phyloP scores from a whole-genome alignment of 139 green algal species.

The Edaphochlamys debaryana region DNA sequence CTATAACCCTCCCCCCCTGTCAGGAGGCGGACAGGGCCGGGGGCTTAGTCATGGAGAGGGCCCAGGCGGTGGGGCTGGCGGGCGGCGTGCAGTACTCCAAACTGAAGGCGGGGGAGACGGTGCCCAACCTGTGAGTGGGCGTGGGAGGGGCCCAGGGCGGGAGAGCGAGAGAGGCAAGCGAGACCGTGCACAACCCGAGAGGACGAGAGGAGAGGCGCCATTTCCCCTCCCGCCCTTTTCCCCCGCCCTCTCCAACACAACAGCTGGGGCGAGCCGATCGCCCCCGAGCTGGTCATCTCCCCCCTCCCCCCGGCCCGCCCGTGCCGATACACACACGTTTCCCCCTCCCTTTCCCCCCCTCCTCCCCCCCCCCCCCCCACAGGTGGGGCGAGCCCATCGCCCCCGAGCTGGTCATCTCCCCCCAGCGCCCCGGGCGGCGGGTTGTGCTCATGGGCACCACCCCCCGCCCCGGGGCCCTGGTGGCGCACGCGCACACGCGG shows the following conservation, averaged over 20 bases:
- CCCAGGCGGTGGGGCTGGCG: background rate
- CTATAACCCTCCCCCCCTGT: background rate
- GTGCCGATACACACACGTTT: background rate
- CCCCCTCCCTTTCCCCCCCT: background rate
- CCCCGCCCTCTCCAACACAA: background rate
- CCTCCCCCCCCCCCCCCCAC: background rate
- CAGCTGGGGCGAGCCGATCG: too few relatives aligned
- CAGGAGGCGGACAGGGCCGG: constrained; percentile 23
- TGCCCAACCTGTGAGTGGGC: background rate
- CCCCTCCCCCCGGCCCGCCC: too few relatives aligned
- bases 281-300: background rate
- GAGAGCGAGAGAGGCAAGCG: too few relatives aligned
- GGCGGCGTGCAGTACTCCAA: background rate
- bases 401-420: constrained; percentile 29
- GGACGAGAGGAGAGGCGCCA: too few relatives aligned
- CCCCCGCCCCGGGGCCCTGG: background rate
- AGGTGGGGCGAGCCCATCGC: constrained; percentile 25
- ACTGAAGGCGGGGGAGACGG: constrained; percentile 19
- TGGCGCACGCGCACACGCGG: background rate
- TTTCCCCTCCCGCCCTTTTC: too few relatives aligned
- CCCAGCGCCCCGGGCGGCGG: constrained; percentile 20
- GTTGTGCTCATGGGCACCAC: constrained; percentile 32
- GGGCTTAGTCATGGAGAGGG: background rate
- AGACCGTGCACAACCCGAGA: too few relatives aligned
- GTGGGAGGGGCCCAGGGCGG: background rate